Evolutionary conservation across 2,329 filamentous ascomycete genomes (phyloP).

Genomic region (Bipolaris cookei): DNA sequence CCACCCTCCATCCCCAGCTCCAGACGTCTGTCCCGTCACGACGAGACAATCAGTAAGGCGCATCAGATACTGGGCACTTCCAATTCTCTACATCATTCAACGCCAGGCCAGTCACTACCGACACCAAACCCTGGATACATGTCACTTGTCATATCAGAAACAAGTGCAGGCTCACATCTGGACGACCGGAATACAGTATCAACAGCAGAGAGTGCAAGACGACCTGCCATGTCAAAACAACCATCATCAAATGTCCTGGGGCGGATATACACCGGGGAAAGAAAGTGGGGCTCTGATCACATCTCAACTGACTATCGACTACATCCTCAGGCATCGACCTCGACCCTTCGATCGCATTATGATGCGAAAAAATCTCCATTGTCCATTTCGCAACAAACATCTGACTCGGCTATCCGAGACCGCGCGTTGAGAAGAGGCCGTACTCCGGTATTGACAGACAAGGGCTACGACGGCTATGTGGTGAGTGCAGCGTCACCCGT

Average conservation of each 20-base stretch:
- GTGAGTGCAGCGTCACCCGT: conserved; percentile 32
- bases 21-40: conserved; percentile 34
- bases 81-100: conserved; percentile 35
- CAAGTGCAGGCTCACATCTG: conserved; percentile 36
- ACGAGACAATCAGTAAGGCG: conserved; percentile 44
- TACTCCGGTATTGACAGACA: conserved; percentile 32
- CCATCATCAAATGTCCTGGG: conserved; percentile 47
- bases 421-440: conserved; percentile 51
- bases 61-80: conserved; percentile 49
- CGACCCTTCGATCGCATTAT: conserved; percentile 53
- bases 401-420: conserved; percentile 53
- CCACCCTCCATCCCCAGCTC: conserved; percentile 26
- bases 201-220: conserved; percentile 27
- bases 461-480: conserved; percentile 17
- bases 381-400: conserved; percentile 54
- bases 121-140: conserved; percentile 41
- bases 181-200: conserved; percentile 31
- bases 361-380: conserved; percentile 51
- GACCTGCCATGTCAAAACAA: conserved; percentile 37
- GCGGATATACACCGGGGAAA: conserved; percentile 28
- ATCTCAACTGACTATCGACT: conserved; percentile 40
- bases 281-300: conserved; percentile 35
- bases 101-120: conserved; percentile 28
- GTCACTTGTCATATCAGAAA: conserved; percentile 41
- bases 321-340: conserved; percentile 45